Conservation (phyloP, 495 filamentous ascomycete species). For the Xylaria bambusicola region DNA sequence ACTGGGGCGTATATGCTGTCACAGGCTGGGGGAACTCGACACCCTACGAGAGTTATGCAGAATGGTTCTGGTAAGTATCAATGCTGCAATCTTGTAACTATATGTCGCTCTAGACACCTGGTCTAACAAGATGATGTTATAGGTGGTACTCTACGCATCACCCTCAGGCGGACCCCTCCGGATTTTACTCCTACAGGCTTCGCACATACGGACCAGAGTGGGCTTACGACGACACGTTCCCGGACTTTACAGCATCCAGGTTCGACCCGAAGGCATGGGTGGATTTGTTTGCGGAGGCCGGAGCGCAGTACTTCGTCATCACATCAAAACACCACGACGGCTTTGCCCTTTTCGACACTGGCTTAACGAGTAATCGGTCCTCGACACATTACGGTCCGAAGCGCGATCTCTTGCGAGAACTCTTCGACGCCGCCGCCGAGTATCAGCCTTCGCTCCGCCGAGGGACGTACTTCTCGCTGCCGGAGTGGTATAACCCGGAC, state of each 20-base stretch:
- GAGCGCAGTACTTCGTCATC: conserved; percentile 59
- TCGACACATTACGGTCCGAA: conserved; percentile 47
- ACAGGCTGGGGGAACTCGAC: conserved; percentile 57
- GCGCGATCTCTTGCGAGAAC: conserved; percentile 48
- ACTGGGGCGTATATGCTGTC: conserved; percentile 57
- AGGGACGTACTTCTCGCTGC: conserved; percentile 56
- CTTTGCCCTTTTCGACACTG: conserved; percentile 56
- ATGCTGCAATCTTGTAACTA: conserved; percentile 5
- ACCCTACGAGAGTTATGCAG: conserved; percentile 53
- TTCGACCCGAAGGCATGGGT: conserved; percentile 59
- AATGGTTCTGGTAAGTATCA: conserved; percentile 48
- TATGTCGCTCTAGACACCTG: background rate
- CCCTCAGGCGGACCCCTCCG: conserved; percentile 28
- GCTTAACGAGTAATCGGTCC: conserved; percentile 43
- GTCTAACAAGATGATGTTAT: background rate
- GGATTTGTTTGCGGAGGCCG: conserved; percentile 56
- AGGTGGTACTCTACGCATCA: conserved; percentile 39
- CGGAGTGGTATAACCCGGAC: conserved; percentile 59
- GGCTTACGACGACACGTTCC: conserved; percentile 59
- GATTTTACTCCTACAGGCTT: conserved; percentile 52
- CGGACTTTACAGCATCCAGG: conserved; percentile 50
- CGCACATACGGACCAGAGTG: conserved; percentile 50
- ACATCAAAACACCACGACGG: conserved; percentile 57
- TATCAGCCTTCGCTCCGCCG: conserved; percentile 53
- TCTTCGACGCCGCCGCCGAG: conserved; percentile 51